phyloP scores from a whole-genome alignment of 345 rosid species.

The Eucalyptus erythrocorys region DNA sequence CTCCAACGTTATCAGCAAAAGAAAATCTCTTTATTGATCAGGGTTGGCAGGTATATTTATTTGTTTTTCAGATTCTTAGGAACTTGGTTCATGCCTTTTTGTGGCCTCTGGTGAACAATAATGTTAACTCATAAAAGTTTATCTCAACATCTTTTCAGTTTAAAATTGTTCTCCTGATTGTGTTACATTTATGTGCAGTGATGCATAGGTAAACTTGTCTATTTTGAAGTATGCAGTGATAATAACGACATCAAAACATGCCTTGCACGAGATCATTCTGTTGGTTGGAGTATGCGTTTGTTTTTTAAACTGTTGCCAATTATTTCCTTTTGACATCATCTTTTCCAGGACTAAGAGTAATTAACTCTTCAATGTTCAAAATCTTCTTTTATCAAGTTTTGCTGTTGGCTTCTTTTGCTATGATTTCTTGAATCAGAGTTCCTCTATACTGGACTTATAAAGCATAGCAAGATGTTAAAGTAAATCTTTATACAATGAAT shows the following conservation, averaged over 20 bases:
- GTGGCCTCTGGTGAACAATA: neutral
- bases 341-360: neutral
- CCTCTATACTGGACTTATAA: neutral
- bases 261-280: neutral
- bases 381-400: neutral
- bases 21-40: conserved; percentile 75
- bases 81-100: neutral
- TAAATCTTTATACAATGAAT: neutral
- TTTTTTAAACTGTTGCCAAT: neutral
- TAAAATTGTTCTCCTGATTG: neutral
- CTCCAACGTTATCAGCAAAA: conserved; percentile 83
- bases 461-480: neutral
- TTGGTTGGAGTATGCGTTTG: neutral
- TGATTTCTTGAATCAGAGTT: neutral
- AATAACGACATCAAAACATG: neutral
- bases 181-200: neutral
- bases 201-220: neutral
- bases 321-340: neutral
- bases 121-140: neutral
- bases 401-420: neutral
- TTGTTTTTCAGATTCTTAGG: neutral
- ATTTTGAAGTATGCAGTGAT: neutral
- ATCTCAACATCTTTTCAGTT: neutral
- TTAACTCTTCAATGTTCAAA: neutral
- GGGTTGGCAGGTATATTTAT: conserved; percentile 83